Conservation (phyloP, 306 rosid species). For the Begonia peltatifolia region DNA sequence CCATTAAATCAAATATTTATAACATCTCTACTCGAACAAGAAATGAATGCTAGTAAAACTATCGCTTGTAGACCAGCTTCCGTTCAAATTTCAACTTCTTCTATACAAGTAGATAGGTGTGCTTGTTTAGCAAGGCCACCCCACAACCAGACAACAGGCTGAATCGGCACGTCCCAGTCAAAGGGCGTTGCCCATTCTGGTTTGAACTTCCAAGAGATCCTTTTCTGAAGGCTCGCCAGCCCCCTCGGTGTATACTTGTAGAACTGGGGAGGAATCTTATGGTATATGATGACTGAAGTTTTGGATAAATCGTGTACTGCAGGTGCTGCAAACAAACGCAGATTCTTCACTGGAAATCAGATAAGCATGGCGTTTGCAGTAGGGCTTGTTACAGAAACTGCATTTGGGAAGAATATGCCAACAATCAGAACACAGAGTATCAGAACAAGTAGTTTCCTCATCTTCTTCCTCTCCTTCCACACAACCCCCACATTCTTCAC, state of each 20-base stretch:
- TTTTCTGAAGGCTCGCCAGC: too few relatives aligned
- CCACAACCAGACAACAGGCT: too few relatives aligned
- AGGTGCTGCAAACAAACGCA: conserved; percentile 38
- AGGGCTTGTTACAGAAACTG: conserved; percentile 64
- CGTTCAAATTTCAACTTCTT: neutral
- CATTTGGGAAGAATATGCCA: conserved; percentile 77
- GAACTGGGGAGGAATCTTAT: too few relatives aligned
- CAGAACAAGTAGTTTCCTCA: conserved; percentile 52
- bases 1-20: too few relatives aligned
- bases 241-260: too few relatives aligned
- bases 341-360: conserved; percentile 14
- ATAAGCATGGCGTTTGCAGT: conserved; percentile 43
- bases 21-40: too few relatives aligned
- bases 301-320: conserved; percentile 8
- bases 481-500: conserved; percentile 67
- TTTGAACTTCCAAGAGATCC: too few relatives aligned
- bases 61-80: neutral
- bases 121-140: too few relatives aligned
- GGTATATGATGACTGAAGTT: neutral
- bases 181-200: too few relatives aligned
- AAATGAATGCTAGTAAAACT: too few relatives aligned
- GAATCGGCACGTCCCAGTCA: too few relatives aligned
- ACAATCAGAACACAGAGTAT: conserved; percentile 42
- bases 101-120: too few relatives aligned
- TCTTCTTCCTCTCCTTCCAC: conserved; percentile 18